These are phyloP conservation scores for Stachybotrys elegans DNA, from an alignment of 2,329 filamentous ascomycete species.

Conservation along the genomic window DNA sequence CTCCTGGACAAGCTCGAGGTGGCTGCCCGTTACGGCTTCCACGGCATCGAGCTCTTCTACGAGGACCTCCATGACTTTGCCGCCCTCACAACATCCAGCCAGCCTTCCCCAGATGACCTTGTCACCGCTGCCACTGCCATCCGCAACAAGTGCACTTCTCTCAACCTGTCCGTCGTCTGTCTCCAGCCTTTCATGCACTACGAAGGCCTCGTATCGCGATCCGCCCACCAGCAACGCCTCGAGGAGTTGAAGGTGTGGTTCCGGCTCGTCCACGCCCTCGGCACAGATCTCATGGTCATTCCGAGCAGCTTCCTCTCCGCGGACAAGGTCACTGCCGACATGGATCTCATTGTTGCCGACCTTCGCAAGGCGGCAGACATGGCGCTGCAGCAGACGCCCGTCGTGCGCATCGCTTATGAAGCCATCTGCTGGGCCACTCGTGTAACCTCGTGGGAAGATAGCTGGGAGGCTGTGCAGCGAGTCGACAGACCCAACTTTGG, in stretches of 20 bases:
- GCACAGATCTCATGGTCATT: slow-evolving; percentile 69
- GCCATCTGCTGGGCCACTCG: slow-evolving; percentile 67
- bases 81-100: no score
- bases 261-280: slow-evolving; percentile 54
- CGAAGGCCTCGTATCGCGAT: slow-evolving; percentile 64
- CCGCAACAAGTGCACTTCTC: slow-evolving; percentile 49
- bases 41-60: slow-evolving; percentile 71
- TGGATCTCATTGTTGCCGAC: slow-evolving; percentile 55
- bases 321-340: slow-evolving; percentile 36
- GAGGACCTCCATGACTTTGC: slow-evolving; percentile 67
- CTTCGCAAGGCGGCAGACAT: slow-evolving; percentile 62
- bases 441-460: slow-evolving; percentile 65
- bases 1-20: slow-evolving; percentile 63
- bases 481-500: slow-evolving; percentile 70
- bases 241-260: slow-evolving; percentile 67
- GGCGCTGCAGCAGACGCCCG: slow-evolving; percentile 49
- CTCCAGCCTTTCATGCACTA: slow-evolving; percentile 76
- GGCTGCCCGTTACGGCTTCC: slow-evolving; percentile 59
- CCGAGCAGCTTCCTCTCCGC: slow-evolving; percentile 64
- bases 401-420: slow-evolving; percentile 69
- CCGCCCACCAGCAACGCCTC: slow-evolving; percentile 51
- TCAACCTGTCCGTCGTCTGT: slow-evolving; percentile 53
- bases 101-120: slow-evolving; percentile 32
- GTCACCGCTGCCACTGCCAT: slow-evolving; percentile 55
- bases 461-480: slow-evolving; percentile 61